A percentile compares a stretch with the other conserved stretches of the same genome.
These are phyloP conservation scores for Salvia splendens DNA, from an alignment of 257 asterid species.

Conservation along the genomic window DNA sequence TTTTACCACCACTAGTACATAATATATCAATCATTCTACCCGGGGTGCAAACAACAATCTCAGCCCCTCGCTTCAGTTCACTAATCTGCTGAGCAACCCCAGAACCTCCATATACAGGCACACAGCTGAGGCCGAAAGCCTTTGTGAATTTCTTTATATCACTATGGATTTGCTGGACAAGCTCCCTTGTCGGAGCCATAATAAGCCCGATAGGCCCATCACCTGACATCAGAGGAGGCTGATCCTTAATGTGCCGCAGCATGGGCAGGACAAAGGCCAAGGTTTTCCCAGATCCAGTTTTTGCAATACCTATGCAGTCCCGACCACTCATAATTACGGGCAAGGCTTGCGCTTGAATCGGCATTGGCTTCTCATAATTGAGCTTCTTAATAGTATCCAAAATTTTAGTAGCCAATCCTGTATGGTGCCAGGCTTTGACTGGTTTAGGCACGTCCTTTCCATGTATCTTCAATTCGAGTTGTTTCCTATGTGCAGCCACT, in stretches of 20 bases:
- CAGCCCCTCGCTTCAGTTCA: conserved; percentile 86
- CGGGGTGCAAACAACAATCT: conserved; percentile 92
- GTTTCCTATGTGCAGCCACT: conserved; percentile 67
- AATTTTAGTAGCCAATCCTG: conserved; percentile 80
- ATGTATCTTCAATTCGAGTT: conserved; percentile 77
- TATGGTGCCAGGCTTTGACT: conserved; percentile 82
- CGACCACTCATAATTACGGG: conserved; percentile 95
- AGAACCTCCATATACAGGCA: conserved; percentile 91
- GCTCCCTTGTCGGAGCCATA: conserved; percentile 95
- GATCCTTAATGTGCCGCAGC: conserved; percentile 94
- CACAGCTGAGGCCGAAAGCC: conserved; percentile 73
- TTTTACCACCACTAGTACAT: conserved; percentile 87
- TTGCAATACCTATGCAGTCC: conserved; percentile 90
- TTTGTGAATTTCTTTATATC: conserved; percentile 78
- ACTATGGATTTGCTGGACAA: conserved; percentile 84
- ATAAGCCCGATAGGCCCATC: conserved; percentile 94
- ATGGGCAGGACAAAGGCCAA: conserved; percentile 89
- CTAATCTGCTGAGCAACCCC: conserved; percentile 95
- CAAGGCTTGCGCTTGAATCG: conserved; percentile 87
- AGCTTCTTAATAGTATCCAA: conserved; percentile 72
- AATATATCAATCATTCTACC: conserved; percentile 94
- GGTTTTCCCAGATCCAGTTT: conserved; percentile 94
- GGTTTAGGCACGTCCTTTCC: conserved; percentile 96
- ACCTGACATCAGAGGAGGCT: conserved; percentile 74
- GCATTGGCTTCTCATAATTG: conserved; percentile 75